phyloP scores from a whole-genome alignment of 768 basidiomycete genomes.

The Dentipellis fragilis region DNA sequence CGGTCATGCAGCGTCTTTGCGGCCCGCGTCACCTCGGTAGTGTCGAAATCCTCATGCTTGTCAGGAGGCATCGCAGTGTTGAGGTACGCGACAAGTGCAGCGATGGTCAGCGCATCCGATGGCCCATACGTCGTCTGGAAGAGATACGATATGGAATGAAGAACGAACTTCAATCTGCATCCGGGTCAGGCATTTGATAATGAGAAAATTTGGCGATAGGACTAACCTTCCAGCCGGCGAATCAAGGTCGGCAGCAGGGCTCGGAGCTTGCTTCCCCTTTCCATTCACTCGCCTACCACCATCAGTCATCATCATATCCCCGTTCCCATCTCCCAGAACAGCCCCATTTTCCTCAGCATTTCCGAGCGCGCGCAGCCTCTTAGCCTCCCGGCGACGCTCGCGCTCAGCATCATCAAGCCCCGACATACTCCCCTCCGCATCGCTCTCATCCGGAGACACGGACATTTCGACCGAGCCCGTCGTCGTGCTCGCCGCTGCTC shows the following conservation, averaged over 20 bases:
- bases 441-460: conserved; percentile 15
- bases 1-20: conserved; percentile 22
- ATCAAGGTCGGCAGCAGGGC: conserved; percentile 49
- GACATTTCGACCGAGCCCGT: too few species aligned
- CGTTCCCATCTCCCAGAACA: conserved; percentile 17
- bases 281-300: conserved; percentile 4
- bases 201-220: not conserved
- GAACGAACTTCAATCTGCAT: conserved; percentile 49
- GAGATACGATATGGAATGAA: conserved; percentile 50
- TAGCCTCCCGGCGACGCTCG: not conserved
- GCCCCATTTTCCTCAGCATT: conserved; percentile 5
- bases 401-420: not conserved
- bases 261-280: conserved; percentile 3
- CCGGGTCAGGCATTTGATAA: not conserved
- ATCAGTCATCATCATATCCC: conserved; percentile 11
- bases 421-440: conserved; percentile 14
- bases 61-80: conserved; percentile 70
- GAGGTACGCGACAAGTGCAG: conserved; percentile 57
- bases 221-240: conserved; percentile 52
- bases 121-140: conserved; percentile 59
- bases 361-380: not conserved
- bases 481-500: conserved; percentile 5
- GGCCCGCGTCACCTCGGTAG: conserved; percentile 45
- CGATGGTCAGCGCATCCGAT: conserved; percentile 61
- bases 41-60: conserved; percentile 78